phyloP scores from a whole-genome alignment of 768 basidiomycete species.

The Lactarius sanguifluus region DNA sequence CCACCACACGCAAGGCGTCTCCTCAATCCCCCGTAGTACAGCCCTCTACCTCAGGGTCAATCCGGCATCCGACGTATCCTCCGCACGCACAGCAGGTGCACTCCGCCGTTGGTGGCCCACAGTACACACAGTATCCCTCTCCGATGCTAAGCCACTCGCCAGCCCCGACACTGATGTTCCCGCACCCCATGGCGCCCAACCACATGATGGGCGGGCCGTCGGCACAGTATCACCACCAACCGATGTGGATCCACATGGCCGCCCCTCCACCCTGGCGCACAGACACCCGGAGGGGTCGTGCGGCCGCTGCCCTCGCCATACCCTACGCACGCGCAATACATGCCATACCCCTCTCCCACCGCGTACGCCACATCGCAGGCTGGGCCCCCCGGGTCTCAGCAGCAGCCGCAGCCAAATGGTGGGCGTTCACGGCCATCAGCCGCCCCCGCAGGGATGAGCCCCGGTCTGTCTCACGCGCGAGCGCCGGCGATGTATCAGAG shows the following conservation, averaged over 20 bases:
- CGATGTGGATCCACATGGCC: slow-evolving; percentile 58
- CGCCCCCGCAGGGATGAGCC: slow-evolving; percentile 56
- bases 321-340: slow-evolving; percentile 49
- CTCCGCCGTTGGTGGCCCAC: slow-evolving; percentile 33
- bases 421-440: slow-evolving; percentile 43
- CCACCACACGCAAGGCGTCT: slow-evolving; percentile 46
- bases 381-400: slow-evolving; percentile 42
- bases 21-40: slow-evolving; percentile 44
- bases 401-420: slow-evolving; percentile 39
- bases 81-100: slow-evolving; percentile 29
- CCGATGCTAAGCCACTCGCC: slow-evolving; percentile 75
- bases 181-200: slow-evolving; percentile 56
- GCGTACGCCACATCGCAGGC: slow-evolving; percentile 44
- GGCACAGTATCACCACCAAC: slow-evolving; percentile 56
- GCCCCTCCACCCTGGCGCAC: slow-evolving; percentile 43
- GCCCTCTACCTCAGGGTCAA: slow-evolving; percentile 14
- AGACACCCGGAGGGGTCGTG: slow-evolving; percentile 52
- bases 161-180: slow-evolving; percentile 64
- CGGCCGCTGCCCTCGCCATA: slow-evolving; percentile 63
- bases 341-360: slow-evolving; percentile 62
- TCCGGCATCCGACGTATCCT: slow-evolving; percentile 23
- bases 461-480: slow-evolving; percentile 54
- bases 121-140: slow-evolving; percentile 61
- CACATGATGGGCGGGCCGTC: slow-evolving; percentile 63
- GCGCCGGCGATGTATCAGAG: slow-evolving; percentile 55